phyloP scores from a whole-genome alignment of 352 stramenopile species.

The Aphanomyces invadans region DNA sequence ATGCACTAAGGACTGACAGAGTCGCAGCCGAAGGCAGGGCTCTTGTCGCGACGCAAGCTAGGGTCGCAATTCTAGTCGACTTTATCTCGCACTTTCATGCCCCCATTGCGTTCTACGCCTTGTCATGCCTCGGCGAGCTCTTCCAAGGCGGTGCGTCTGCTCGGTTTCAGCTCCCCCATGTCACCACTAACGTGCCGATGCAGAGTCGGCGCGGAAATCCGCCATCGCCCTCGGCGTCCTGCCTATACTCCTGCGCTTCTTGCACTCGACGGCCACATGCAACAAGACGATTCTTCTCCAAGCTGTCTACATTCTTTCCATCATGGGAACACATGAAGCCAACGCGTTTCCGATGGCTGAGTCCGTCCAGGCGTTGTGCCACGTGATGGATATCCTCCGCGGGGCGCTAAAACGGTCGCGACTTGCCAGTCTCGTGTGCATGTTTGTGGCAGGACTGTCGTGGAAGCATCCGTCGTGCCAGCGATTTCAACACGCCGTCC shows the following conservation, averaged over 20 bases:
- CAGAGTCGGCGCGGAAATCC: conserved; percentile 10
- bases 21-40: conserved; percentile 6
- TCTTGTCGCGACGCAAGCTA: neutral
- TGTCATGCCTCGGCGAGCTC: conserved; percentile 8
- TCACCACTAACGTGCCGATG: neutral
- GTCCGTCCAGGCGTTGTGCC: conserved; percentile 13
- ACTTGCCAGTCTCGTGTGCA: conserved; percentile 23
- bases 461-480: conserved; percentile 5
- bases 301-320: conserved; percentile 16
- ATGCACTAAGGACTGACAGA: neutral
- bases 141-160: conserved; percentile 8
- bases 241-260: neutral
- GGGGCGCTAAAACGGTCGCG: conserved; percentile 20
- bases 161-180: neutral
- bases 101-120: conserved; percentile 14
- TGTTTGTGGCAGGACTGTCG: conserved; percentile 15
- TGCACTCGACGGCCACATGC: conserved; percentile 5
- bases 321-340: conserved; percentile 13
- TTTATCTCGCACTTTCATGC: conserved; percentile 2
- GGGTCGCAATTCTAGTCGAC: conserved; percentile 6
- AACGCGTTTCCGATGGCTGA: conserved; percentile 21
- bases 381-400: conserved; percentile 22
- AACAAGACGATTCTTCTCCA: conserved; percentile 24
- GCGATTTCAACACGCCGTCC: conserved; percentile 12
- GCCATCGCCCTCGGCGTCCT: conserved; percentile 10